Percentiles rank a stretch among this genome's conserved stretches.
phyloP scores from a whole-genome alignment of 768 basidiomycete genomes.

The Mrakia gelida region DNA sequence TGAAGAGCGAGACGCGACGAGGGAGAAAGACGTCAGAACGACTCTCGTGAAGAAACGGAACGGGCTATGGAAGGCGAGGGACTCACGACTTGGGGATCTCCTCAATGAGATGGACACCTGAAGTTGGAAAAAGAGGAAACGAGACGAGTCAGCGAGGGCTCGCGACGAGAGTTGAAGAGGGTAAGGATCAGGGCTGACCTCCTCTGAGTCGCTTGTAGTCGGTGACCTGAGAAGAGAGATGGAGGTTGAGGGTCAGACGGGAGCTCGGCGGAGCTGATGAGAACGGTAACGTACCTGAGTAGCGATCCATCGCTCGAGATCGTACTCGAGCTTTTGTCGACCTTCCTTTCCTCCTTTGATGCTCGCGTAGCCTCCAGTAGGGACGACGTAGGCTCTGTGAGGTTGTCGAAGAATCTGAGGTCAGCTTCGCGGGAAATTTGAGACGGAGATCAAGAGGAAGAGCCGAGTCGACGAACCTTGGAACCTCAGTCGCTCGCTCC shows the following conservation, averaged over 20 bases:
- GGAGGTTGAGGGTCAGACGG: not conserved
- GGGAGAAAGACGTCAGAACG: slow-evolving; percentile 24
- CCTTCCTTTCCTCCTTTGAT: slow-evolving; percentile 39
- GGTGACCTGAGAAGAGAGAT: slow-evolving; percentile 29
- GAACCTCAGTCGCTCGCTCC: slow-evolving; percentile 73
- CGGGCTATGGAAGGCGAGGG: too few relatives aligned
- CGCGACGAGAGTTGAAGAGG: not conserved
- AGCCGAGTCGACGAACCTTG: slow-evolving; percentile 50
- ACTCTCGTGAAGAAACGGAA: too few relatives aligned
- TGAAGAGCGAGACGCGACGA: slow-evolving; percentile 39
- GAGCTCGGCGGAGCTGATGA: not conserved
- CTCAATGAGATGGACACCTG: slow-evolving; percentile 51
- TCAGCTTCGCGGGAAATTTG: not conserved
- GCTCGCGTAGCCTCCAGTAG: slow-evolving; percentile 35
- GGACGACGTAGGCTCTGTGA: slow-evolving; percentile 46
- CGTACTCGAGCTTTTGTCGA: slow-evolving; percentile 41
- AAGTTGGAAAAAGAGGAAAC: not conserved
- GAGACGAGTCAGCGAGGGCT: not conserved
- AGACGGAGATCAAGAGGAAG: not conserved
- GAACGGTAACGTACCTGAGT: slow-evolving; percentile 53
- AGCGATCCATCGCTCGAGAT: slow-evolving; percentile 64
- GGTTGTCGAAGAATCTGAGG: not conserved
- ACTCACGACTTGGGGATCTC: slow-evolving; percentile 55
- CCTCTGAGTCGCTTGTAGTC: slow-evolving; percentile 73
- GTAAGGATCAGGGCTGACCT: slow-evolving; percentile 43